Base-by-base conservation (phyloP, 352 stramenopile species). In the Bremia lactucae region DNA sequence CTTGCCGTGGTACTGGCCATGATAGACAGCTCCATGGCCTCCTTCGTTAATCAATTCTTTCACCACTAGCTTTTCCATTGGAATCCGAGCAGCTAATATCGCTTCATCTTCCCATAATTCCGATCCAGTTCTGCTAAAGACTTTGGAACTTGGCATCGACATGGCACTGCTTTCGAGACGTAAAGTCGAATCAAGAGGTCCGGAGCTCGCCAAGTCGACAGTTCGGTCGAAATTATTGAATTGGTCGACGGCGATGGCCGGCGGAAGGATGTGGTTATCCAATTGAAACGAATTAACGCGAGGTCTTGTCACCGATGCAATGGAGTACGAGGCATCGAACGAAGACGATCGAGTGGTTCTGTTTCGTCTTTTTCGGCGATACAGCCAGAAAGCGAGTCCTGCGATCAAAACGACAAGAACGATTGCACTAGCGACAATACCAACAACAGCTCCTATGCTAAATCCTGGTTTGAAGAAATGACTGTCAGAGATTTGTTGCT, bases 11-110 rank as follows among this genome's bases (percentile, higher is more conserved):
- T 81, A 85, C 24, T 46, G 40, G 9, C 66, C 70, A 2, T 52
- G 50, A 22, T 75, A 74, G 4, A 83, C 70, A 45, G 57, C 58
- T 2, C 70, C 70, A 34, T 72, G 67, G 2, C 58, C 70, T 4
- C 70, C 70, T 31, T 65, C 52, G 31, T 46, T 79, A 15, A 83
- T 45, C 7, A 69, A 21, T 14, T 59, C 42, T n/a, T 58, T 60
- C 3, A 59, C 37, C 19, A 58, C 36, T 7, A 83, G 34, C 42
- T 77, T 75, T 26, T 77, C 64, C 46, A 69, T 60, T 5, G 66
- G 64, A 25, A 83, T 72, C 9, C 70, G 61, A 6, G 57, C 62
- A 21, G 51, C 49, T 1, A 47, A 13, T 34, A 72, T 58, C 0
- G 35, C 24, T 41, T 56, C 48, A 20, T 71, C 61, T 18, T 74